phyloP scores from a whole-genome alignment of 2,329 filamentous ascomycete genomes.

The Penicillium sp. region DNA sequence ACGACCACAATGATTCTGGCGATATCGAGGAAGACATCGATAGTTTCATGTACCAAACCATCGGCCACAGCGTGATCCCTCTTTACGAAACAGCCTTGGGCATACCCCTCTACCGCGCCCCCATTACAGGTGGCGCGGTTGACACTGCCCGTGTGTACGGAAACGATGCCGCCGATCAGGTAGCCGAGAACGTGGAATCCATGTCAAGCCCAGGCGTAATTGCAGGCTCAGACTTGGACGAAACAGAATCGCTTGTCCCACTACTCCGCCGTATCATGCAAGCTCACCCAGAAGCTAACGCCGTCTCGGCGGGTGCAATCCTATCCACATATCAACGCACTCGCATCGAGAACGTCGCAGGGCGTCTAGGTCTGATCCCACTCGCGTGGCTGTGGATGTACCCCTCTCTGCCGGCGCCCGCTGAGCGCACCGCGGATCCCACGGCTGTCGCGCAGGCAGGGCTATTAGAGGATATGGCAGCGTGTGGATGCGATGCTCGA shows the following conservation, averaged over 20 bases:
- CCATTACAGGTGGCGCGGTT: constrained; percentile 72
- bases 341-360: constrained; percentile 86
- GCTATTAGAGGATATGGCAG: constrained; percentile 80
- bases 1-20: constrained; percentile 17
- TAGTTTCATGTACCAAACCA: constrained; percentile 99
- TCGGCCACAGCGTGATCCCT: constrained; percentile 84
- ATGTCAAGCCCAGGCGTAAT: neutral
- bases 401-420: constrained; percentile 66
- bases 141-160: constrained; percentile 74
- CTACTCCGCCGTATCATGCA: constrained; percentile 70
- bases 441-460: constrained; percentile 37
- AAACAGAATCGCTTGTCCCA: constrained; percentile 84
- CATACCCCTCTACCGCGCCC: constrained; percentile 79
- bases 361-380: constrained; percentile 79
- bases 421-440: constrained; percentile 26
- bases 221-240: constrained; percentile 56
- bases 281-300: constrained; percentile 78
- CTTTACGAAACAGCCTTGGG: constrained; percentile 78
- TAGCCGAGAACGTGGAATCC: constrained; percentile 5
- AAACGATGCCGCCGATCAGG: constrained; percentile 26
- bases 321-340: constrained; percentile 95
- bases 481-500: constrained; percentile 77
- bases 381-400: constrained; percentile 94
- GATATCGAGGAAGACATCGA: constrained; percentile 70
- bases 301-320: constrained; percentile 87